Conservation (phyloP, 1,284 basidiomycete genomes). For the Malassezia sp. region DNA sequence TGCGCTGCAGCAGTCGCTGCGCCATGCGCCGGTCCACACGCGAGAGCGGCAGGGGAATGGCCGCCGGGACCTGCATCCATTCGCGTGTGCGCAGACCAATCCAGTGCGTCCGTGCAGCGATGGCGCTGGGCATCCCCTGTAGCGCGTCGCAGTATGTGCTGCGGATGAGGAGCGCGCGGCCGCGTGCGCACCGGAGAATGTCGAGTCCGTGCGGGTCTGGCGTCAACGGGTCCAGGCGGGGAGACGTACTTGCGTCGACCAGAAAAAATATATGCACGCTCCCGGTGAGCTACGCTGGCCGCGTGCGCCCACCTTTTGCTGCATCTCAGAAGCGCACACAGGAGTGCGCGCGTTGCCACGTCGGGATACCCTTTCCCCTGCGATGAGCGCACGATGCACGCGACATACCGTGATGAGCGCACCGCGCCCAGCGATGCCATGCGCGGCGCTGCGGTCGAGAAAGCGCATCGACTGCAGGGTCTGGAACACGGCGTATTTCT, state of each 20-base stretch:
- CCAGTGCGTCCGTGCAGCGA: conserved; percentile 1
- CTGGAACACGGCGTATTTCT: conserved; percentile 35
- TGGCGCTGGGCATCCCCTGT: too few species aligned
- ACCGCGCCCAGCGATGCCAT: not conserved
- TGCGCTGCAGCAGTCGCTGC: conserved; percentile 8
- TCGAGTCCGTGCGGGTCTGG: conserved; percentile 33
- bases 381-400: not conserved
- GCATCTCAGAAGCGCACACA: conserved; percentile 8
- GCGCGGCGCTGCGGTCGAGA: not conserved
- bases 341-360: conserved; percentile 18
- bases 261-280: conserved; percentile 3
- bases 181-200: conserved; percentile 16
- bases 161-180: not conserved
- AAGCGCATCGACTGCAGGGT: conserved; percentile 9
- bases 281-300: not conserved
- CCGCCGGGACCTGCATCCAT: not conserved
- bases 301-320: too few species aligned
- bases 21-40: conserved; percentile 20
- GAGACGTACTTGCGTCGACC: conserved; percentile 8
- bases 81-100: conserved; percentile 3
- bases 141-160: conserved; percentile 1
- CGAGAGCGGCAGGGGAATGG: not conserved
- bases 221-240: conserved; percentile 13
- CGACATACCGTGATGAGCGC: not conserved
- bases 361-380: conserved; percentile 38